Evolutionary conservation across 331 rosid genomes (phyloP).

Genomic region (Rhamnella rubrinervis): DNA sequence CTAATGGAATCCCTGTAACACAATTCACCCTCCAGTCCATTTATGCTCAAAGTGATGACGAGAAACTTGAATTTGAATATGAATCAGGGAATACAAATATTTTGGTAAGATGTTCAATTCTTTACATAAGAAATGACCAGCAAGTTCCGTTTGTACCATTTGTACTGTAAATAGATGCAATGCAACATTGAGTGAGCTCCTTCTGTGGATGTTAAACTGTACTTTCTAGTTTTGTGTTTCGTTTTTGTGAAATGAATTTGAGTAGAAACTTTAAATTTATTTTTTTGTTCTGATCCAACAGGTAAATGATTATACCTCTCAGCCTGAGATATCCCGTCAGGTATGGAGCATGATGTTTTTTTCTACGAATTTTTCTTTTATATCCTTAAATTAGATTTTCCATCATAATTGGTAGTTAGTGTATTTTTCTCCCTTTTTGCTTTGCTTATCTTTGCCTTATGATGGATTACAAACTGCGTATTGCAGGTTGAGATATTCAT

Average conservation of each 20-base stretch:
- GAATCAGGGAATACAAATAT: constrained; percentile 93
- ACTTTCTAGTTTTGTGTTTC: neutral
- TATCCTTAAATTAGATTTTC: constrained; percentile 1
- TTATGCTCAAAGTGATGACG: constrained; percentile 87
- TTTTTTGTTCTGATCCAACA: constrained; percentile 31
- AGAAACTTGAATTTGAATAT: constrained; percentile 95
- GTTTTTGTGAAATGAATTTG: neutral
- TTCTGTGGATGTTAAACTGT: neutral
- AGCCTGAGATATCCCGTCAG: constrained; percentile 87
- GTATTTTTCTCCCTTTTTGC: neutral
- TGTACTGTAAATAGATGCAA: neutral
- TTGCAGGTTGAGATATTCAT: constrained; percentile 87
- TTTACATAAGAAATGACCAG: neutral
- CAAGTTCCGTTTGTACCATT: neutral
- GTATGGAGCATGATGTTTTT: constrained; percentile 37
- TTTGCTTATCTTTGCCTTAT: constrained; percentile 12
- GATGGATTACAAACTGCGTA: constrained; percentile 10
- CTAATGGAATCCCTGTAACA: constrained; percentile 92
- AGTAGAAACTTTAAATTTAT: neutral
- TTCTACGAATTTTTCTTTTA: constrained; percentile 8
- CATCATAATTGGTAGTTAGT: neutral
- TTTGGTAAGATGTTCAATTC: constrained; percentile 56
- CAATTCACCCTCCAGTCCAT: constrained; percentile 84
- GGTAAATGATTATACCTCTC: constrained; percentile 76
- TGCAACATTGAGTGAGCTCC: neutral